Conservation (phyloP, 139 green algal genomes). For the Chlamydomonas eustigma region DNA sequence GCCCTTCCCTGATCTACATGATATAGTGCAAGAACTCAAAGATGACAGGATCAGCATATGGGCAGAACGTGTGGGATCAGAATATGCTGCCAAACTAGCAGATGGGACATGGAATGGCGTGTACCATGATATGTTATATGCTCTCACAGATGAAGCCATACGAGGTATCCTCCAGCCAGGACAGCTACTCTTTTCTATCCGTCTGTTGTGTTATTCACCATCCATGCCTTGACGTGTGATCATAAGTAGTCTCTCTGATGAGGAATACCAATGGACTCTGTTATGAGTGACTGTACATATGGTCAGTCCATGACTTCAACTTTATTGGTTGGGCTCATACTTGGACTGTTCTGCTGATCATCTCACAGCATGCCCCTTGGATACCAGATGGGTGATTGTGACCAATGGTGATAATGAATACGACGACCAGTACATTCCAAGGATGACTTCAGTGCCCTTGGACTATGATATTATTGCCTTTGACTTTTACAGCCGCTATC, state of each 20-base stretch:
- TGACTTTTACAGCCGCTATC: constrained; percentile 82
- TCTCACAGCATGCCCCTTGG: constrained; percentile 59
- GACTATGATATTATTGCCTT: constrained; percentile 62
- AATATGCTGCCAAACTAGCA: constrained; percentile 47
- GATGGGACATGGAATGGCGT: constrained; percentile 45
- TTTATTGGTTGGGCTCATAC: too few species aligned
- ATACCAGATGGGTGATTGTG: constrained; percentile 67
- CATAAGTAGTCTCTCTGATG: too few species aligned
- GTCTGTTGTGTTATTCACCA: too few species aligned
- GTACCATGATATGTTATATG: constrained; percentile 79
- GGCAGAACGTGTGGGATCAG: constrained; percentile 40
- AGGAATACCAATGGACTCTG: too few species aligned
- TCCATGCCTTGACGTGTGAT: too few species aligned
- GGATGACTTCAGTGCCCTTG: constrained; percentile 22
- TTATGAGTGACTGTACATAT: too few species aligned
- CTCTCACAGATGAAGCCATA: constrained; percentile 75
- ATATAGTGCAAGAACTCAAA: constrained; percentile 53
- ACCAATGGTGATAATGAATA: constrained; percentile 90
- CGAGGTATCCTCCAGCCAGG: constrained; percentile 28
- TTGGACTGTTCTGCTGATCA: neutral
- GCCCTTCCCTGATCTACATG: constrained; percentile 61
- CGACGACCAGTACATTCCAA: constrained; percentile 42
- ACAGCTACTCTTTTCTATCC: constrained; percentile 9
- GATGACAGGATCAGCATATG: constrained; percentile 67
- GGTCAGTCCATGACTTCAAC: too few species aligned